Percentiles rank a stretch among this genome's conserved stretches.
Evolutionary conservation across 768 basidiomycete genomes (phyloP).

Genomic region (Leccinum rimulosum): DNA sequence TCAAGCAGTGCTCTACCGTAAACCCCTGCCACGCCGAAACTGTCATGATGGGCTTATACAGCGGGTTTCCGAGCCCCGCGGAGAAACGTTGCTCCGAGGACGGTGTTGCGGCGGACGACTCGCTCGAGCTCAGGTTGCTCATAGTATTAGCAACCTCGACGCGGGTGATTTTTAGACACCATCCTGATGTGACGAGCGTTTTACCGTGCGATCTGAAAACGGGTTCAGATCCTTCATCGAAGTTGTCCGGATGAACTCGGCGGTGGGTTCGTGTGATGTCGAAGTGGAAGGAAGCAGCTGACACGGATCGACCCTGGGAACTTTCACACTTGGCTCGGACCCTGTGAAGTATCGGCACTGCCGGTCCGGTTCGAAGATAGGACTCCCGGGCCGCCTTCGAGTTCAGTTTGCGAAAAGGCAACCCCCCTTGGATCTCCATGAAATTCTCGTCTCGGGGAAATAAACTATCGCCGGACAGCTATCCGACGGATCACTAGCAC

Average conservation of each 20-base stretch:
- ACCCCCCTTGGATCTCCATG: too few relatives aligned
- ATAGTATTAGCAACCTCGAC: neutral
- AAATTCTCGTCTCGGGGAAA: too few relatives aligned
- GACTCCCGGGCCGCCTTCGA: too few relatives aligned
- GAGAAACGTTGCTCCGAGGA: neutral
- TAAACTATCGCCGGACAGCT: too few relatives aligned
- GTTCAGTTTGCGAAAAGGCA: too few relatives aligned
- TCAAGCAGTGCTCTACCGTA: neutral
- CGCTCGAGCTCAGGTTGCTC: neutral
- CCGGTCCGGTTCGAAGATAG: neutral
- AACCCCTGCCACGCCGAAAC: neutral
- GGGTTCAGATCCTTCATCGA: neutral
- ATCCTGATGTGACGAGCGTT: neutral
- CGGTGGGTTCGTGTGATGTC: neutral
- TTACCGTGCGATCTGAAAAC: neutral
- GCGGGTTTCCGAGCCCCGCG: neutral
- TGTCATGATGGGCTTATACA: neutral
- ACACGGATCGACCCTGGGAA: neutral
- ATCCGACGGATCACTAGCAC: too few relatives aligned
- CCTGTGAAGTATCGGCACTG: neutral
- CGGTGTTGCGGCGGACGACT: neutral
- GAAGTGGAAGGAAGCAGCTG: neutral
- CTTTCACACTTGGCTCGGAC: neutral
- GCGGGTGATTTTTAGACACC: neutral
- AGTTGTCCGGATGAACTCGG: neutral